These are phyloP conservation scores for Starmerella vitae DNA, from an alignment of 805 yeast genomes.

Conservation along the genomic window DNA sequence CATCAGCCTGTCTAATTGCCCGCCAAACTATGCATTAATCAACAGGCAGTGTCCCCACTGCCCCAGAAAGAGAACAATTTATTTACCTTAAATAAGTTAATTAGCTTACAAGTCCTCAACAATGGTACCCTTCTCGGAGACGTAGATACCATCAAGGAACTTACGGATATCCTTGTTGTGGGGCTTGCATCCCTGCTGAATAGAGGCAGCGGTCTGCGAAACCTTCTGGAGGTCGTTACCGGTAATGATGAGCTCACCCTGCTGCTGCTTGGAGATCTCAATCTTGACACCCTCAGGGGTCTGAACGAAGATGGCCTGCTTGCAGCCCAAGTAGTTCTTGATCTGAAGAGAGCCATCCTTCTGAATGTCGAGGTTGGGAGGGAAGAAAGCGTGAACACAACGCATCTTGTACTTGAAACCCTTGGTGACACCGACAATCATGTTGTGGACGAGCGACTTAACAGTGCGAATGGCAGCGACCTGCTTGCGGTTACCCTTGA, in stretches of 20 bases:
- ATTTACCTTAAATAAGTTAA: conserved; percentile 10
- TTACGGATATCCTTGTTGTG: conserved; percentile 99
- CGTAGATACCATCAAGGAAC: conserved; percentile 99
- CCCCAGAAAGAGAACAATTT: conserved; percentile 9
- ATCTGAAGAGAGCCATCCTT: conserved; percentile 76
- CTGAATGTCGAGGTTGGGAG: conserved; percentile 90
- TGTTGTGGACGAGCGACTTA: conserved; percentile 84
- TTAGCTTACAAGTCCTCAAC: conserved; percentile 40
- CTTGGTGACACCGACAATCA: conserved; percentile 96
- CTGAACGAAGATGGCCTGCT: conserved; percentile 81
- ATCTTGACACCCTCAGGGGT: conserved; percentile 81
- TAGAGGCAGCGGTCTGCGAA: conserved; percentile 96
- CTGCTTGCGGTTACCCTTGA: conserved; percentile 99
- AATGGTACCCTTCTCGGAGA: conserved; percentile 85
- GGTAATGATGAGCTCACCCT: conserved; percentile 84
- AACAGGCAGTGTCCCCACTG: conserved; percentile 19
- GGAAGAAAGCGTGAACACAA: conserved; percentile 99
- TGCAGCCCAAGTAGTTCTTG: conserved; percentile 99
- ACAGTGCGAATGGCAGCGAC: conserved; percentile 99
- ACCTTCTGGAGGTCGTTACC: conserved; percentile 97
- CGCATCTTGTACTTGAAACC: conserved; percentile 99
- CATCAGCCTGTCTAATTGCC: neutral
- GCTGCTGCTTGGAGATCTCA: conserved; percentile 67
- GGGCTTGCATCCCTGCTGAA: conserved; percentile 95
- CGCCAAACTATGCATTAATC: too few species aligned